Percentiles rank a stretch among this genome's conserved stretches.
Evolutionary conservation across 495 filamentous ascomycete species (phyloP).

Genomic region (Astrocystis sublimbata): DNA sequence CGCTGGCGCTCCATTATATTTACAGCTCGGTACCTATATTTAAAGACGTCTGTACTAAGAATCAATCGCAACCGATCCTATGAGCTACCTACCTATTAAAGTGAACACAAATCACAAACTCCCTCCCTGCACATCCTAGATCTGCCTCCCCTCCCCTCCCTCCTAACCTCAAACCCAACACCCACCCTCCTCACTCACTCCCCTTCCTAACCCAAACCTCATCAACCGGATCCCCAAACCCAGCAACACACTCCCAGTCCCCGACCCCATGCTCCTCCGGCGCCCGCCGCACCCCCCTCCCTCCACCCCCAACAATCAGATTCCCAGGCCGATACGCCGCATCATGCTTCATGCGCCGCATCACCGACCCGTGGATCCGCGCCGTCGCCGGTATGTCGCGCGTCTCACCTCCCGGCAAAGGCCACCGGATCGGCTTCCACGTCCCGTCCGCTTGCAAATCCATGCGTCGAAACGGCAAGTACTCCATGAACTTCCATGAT

Average conservation of each 20-base stretch:
- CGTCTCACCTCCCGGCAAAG: conserved; percentile 75
- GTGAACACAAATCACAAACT: neutral
- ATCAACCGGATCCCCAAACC: conserved; percentile 65
- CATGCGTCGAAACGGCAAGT: conserved; percentile 81
- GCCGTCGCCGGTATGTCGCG: conserved; percentile 75
- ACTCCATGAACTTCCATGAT: conserved; percentile 83
- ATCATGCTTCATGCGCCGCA: conserved; percentile 69
- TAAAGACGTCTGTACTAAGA: neutral
- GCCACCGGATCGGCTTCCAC: conserved; percentile 82
- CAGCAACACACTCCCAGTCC: conserved; percentile 66
- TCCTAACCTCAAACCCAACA: no score
- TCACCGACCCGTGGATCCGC: conserved; percentile 71
- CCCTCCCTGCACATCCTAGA: no score
- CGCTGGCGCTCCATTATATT: neutral
- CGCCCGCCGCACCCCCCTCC: conserved; percentile 62
- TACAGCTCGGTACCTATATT: neutral
- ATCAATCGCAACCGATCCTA: neutral
- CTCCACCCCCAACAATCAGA: conserved; percentile 77
- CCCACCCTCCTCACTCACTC: neutral
- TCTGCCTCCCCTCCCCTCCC: no score
- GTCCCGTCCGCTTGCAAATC: conserved; percentile 71
- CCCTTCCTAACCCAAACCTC: conserved; percentile 57
- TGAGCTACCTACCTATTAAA: neutral
- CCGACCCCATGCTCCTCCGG: conserved; percentile 66
- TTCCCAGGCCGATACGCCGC: conserved; percentile 75